Evolutionary conservation across 768 basidiomycete genomes (phyloP), one percentile per base, ranked within the genome.

Genomic region (Lactarius tabidus): DNA sequence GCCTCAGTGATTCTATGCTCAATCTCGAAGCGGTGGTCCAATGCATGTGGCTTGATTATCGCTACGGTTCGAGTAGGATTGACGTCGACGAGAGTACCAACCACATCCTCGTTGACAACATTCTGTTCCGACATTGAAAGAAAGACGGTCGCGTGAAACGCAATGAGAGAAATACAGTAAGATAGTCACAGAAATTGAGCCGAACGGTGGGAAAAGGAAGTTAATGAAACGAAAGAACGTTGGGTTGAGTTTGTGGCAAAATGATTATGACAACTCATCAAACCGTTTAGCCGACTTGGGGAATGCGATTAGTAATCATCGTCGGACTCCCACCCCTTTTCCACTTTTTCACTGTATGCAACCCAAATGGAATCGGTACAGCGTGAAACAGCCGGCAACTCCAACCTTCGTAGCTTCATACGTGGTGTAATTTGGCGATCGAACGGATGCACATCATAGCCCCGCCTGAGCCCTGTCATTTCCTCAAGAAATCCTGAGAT

Each of bases 41-140:
- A 77, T 0, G 91, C 90, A 78, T 91, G 87, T 33, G 81, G 81
- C 77, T 93, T 93, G 81, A 93, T 91, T 67, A 93, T 90, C 20
- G 89, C 91, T 58, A 93, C 85, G 0, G 91, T 91, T 61, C 91
- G 82, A n/a, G 82, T 82, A 31, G 62, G 8, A 6, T 26, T 55
- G 36, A 56, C 18, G 26, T 65, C 48, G 6, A 28, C 35, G 33
- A 17, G 33, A 36, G 52, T 43, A 7, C 29, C 62, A 18, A 63
- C 29, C 6, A 53, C 53, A 15, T 29, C 28, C 7, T 33, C 29
- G 58, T n/a, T 36, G 38, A 58, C 59, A 17, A 57, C 17, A 15
- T 35, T 41, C 38, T 28, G 41, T 31, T 66, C 61, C 36, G 61
- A 66, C 66, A 65, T 59, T 41, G 63, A 63, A 67, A 58, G 66